Base-by-base conservation (phyloP, 2,329 filamentous ascomycete genomes). In the Colletotrichum paranaense region DNA sequence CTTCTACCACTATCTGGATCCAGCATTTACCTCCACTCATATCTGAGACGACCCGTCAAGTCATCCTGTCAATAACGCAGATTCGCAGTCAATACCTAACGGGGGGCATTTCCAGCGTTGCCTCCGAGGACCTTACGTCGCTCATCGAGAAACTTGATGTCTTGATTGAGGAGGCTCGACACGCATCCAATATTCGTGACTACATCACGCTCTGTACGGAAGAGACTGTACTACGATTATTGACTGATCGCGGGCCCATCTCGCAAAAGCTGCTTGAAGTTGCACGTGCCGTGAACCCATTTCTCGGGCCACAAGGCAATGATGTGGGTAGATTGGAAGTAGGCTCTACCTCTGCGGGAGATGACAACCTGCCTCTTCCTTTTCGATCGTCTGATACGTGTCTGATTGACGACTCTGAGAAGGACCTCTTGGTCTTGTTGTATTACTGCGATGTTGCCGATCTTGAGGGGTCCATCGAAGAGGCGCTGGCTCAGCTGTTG, bases 21-120 rank as follows among this genome's bases (percentile, higher is more conserved):
- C 60, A 65, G 55, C 69, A 76, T 35, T 68, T 75, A 5, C 75
- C 75, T n/a, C 75, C 73, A 8, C 65, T 75, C 52, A 72, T 74
- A 38, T 74, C 67, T 30, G 26, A 64, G n/a, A 59, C 30, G 22
- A 60, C 73, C 11, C 42, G 28, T 35, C 59, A 72, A 35, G 75
- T 56, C 16, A 69, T 77, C 22, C 71, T 62, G 57, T 60, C 70
- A 8, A 60, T 65, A 16, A 32, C 49, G 7, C 46, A 60, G 22
- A 30, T 75, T 3, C 75, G 68, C 46, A 75, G 66, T 8, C 67
- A 46, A 26, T 74, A 67, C 55, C 11, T 75, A 19, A 67, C 64
- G 5, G 67, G 56, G 6, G 68, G 71, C 22, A 28, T 56, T 3
- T 22, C n/a, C 1, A 32, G 28, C 14, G 49, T 56, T 3, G 56